Evolutionary conservation across 2,329 filamentous ascomycete genomes (phyloP).

Genomic region (Hypocrella siamensis): DNA sequence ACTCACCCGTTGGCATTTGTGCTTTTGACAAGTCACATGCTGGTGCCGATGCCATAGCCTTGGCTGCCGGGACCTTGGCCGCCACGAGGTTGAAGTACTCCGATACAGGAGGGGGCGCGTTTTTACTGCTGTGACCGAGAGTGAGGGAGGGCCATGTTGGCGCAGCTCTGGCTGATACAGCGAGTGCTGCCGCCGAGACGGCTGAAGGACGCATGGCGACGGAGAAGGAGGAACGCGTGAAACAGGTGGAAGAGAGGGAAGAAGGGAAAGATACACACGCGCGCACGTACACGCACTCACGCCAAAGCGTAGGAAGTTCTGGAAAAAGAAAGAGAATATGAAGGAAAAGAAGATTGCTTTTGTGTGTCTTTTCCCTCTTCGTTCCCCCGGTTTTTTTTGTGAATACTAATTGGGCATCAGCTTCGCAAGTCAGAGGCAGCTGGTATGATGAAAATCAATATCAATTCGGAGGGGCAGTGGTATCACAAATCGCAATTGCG

Average conservation of each 20-base stretch:
- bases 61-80: constrained; percentile 33
- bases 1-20: constrained; percentile 29
- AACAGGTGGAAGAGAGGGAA: constrained; percentile 8
- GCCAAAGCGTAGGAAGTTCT: too few relatives aligned
- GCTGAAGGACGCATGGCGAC: constrained; percentile 32
- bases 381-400: too few relatives aligned
- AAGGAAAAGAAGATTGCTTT: too few relatives aligned
- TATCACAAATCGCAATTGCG: too few relatives aligned
- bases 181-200: constrained; percentile 28
- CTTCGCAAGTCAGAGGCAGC: too few relatives aligned
- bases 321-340: too few relatives aligned
- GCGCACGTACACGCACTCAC: too few relatives aligned
- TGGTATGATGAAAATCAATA: too few relatives aligned
- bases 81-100: constrained; percentile 47
- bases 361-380: too few relatives aligned
- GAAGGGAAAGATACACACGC: too few relatives aligned
- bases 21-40: constrained; percentile 39
- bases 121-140: constrained; percentile 20
- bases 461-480: too few relatives aligned
- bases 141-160: constrained; percentile 24
- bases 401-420: too few relatives aligned
- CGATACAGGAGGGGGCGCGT: constrained; percentile 31
- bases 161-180: constrained; percentile 28
- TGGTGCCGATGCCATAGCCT: constrained; percentile 22
- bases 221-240: background rate